Evolutionary conservation across 371 early-diverging fungal species (phyloP).

Genomic region (Capillidium rhysosporum): DNA sequence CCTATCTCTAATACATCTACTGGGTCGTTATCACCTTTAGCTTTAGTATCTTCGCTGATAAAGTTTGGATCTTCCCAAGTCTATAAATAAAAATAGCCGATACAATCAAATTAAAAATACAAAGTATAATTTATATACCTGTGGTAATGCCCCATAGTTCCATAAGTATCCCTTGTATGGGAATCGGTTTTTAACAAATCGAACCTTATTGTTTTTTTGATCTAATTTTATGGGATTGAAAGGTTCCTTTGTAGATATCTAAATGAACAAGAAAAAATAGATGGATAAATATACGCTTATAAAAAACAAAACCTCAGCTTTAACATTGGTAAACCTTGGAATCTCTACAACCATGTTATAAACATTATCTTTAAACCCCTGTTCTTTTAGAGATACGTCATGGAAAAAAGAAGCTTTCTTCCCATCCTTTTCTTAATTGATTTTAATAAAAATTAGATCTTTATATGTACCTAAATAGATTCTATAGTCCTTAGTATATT

Average conservation of each 20-base stretch:
- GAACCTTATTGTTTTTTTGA: slow-evolving; percentile 93
- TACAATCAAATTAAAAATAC: neutral
- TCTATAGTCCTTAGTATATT: slow-evolving; percentile 63
- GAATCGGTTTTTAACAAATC: slow-evolving; percentile 98
- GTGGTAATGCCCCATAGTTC: slow-evolving; percentile 99
- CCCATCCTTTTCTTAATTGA: slow-evolving; percentile 33
- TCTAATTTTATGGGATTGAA: slow-evolving; percentile 99
- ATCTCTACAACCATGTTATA: slow-evolving; percentile 98
- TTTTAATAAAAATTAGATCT: slow-evolving; percentile 2
- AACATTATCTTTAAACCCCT: slow-evolving; percentile 50
- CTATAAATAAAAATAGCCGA: slow-evolving; percentile 18
- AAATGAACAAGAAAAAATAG: neutral
- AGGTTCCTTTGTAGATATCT: slow-evolving; percentile 76
- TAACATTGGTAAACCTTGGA: slow-evolving; percentile 99
- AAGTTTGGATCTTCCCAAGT: slow-evolving; percentile 97
- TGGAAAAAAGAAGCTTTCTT: slow-evolving; percentile 88
- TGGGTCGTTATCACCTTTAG: slow-evolving; percentile 95
- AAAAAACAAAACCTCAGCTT: slow-evolving; percentile 77
- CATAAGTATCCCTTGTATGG: slow-evolving; percentile 99
- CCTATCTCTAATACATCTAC: slow-evolving; percentile 98
- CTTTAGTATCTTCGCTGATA: slow-evolving; percentile 68
- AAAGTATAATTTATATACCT: slow-evolving; percentile 20
- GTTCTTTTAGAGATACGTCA: slow-evolving; percentile 87
- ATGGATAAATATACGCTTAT: neutral
- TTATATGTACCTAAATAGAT: slow-evolving; percentile 58